These are phyloP conservation scores for Botrytis deweyae DNA, from an alignment of 2,329 filamentous ascomycete species.

Conservation along the genomic window DNA sequence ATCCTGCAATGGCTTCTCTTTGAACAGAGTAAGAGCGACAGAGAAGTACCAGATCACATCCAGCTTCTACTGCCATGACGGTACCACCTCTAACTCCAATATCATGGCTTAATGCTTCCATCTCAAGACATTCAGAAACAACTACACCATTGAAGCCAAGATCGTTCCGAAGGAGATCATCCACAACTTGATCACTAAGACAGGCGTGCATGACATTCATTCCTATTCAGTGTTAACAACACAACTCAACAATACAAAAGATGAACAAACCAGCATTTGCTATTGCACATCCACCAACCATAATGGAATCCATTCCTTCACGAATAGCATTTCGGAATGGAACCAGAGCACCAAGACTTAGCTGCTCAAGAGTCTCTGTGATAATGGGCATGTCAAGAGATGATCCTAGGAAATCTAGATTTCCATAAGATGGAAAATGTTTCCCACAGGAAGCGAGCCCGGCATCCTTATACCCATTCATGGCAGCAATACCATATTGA, in stretches of 20 bases:
- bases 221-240: constrained; percentile 50
- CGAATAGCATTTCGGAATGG: constrained; percentile 89
- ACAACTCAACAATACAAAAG: neutral
- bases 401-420: constrained; percentile 88
- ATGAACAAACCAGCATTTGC: constrained; percentile 55
- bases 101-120: constrained; percentile 93
- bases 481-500: constrained; percentile 83
- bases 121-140: constrained; percentile 92
- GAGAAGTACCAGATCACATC: constrained; percentile 86
- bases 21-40: constrained; percentile 87
- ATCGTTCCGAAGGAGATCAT: constrained; percentile 83
- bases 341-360: constrained; percentile 86
- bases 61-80: constrained; percentile 95
- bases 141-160: constrained; percentile 89
- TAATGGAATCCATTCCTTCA: constrained; percentile 88
- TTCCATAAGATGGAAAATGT: constrained; percentile 95
- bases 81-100: constrained; percentile 96
- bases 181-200: constrained; percentile 93
- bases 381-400: constrained; percentile 92
- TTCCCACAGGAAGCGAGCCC: constrained; percentile 89
- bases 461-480: constrained; percentile 90
- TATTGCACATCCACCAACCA: constrained; percentile 92
- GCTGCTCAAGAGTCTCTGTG: constrained; percentile 87
- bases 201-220: constrained; percentile 97
- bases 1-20: constrained; percentile 84